phyloP scores from a whole-genome alignment of 441 rosid genomes.

The Eruca vesicaria region DNA sequence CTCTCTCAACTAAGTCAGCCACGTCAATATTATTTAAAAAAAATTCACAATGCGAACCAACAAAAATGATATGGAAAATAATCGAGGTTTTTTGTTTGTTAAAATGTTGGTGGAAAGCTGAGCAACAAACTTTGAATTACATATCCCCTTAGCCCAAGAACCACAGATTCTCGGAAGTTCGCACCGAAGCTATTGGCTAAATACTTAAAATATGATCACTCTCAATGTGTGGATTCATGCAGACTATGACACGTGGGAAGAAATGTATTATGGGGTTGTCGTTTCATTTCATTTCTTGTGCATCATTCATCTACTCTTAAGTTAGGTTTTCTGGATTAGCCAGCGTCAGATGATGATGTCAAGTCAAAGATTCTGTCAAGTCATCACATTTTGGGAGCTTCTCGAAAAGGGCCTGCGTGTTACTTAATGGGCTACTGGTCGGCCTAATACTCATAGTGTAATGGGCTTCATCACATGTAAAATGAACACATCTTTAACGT shows the following conservation, averaged over 20 bases:
- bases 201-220: background rate
- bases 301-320: conserved; percentile 28
- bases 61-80: background rate
- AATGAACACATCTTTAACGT: background rate
- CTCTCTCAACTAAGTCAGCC: conserved; percentile 10
- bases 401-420: background rate
- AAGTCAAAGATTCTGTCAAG: conserved; percentile 35
- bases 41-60: background rate
- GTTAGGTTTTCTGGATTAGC: conserved; percentile 25
- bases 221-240: conserved; percentile 11
- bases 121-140: conserved; percentile 36
- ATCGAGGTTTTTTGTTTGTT: conserved; percentile 26
- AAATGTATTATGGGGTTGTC: conserved; percentile 18
- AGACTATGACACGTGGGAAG: conserved; percentile 18
- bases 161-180: conserved; percentile 27
- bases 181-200: conserved; percentile 25
- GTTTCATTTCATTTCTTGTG: conserved; percentile 11
- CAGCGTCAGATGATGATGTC: conserved; percentile 27
- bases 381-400: conserved; percentile 20
- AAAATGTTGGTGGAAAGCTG: conserved; percentile 36
- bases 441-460: background rate
- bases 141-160: conserved; percentile 15
- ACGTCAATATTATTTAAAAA: conserved; percentile 10
- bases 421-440: background rate
- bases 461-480: background rate